Base-by-base conservation (phyloP, 768 basidiomycete species). In the Amanita rubescens region DNA sequence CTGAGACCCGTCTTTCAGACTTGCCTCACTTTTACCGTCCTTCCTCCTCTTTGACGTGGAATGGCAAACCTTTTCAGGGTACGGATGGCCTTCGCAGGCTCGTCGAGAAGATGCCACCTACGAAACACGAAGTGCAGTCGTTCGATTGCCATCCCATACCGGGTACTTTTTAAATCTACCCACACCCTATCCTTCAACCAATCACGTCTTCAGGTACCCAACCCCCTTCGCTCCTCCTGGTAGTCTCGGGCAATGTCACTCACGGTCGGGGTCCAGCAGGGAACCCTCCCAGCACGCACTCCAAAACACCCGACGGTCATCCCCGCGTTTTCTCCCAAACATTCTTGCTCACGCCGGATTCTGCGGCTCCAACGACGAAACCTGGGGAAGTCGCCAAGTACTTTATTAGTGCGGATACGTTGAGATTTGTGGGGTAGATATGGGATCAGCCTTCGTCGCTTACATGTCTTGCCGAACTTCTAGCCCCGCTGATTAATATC, bases 141-240 rank as follows among this genome's bases (percentile, higher is more conserved):
- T 90, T 90, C 58, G 91, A 93, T 64, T 93, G 91, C 60, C 90
- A 93, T 65, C 87, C 91, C 33, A 90, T 93, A 55, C 87, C 89
- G 68, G 88, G 90, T 87, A 52, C 49, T 69, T 63, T 34, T 51
- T 68, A n/a, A n/a, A 63, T 43, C 12, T 32, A 12, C 15, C 27
- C 17, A 44, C 24, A 55, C 43, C 48, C 22, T 54, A 5, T 53
- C 35, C 27, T 45, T 24, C 33, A 30, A 32, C 37, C 27, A n/a
- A 17, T 39, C 41, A 45, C 48, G 20, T 35, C 51, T 55, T 9
- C 59, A 90, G 89, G 87, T 48, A 82, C 79, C 17, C 80, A 83
- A 44, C 90, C 90, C 1, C 88, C 91, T 12, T 87, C 86, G 9
- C 72, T 93, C 7, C 70, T 93, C 7, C 75, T 93, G 10, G 83